Percentiles rank a stretch among this genome's conserved stretches.
These are phyloP conservation scores for Scutellaria barbata DNA, from an alignment of 257 asterid species.

Conservation along the genomic window DNA sequence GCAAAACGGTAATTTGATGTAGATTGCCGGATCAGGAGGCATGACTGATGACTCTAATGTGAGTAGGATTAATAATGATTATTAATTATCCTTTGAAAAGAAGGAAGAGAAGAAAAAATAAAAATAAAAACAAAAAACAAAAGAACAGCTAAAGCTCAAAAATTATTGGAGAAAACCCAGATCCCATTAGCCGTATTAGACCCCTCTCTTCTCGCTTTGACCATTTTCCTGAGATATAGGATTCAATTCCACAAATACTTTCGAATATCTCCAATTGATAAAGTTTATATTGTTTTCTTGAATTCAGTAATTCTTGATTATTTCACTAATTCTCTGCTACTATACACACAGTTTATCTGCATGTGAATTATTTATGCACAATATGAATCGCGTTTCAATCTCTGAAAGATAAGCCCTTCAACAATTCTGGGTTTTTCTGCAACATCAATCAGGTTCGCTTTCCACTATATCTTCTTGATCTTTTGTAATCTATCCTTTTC, in stretches of 20 bases:
- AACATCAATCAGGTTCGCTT: conserved; percentile 37
- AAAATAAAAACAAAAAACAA: neutral
- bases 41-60: too few relatives aligned
- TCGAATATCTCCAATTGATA: neutral
- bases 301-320: conserved; percentile 15
- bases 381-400: conserved; percentile 7
- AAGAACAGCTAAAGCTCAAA: conserved; percentile 30
- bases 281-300: neutral
- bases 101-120: neutral
- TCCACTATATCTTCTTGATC: neutral
- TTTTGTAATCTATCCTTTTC: neutral
- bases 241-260: conserved; percentile 13
- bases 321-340: conserved; percentile 2
- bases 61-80: neutral
- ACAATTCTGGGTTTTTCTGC: conserved; percentile 33
- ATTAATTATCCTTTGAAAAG: neutral
- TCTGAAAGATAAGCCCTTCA: conserved; percentile 12
- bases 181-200: conserved; percentile 24
- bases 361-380: conserved; percentile 17
- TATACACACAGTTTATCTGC: conserved; percentile 13
- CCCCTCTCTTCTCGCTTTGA: conserved; percentile 6
- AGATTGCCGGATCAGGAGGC: too few relatives aligned
- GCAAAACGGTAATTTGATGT: too few relatives aligned
- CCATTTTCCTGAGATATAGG: conserved; percentile 30
- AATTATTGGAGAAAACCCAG: conserved; percentile 39